Conservation (phyloP, 208 protist genomes). For the Angomonas ambiguus region DNA sequence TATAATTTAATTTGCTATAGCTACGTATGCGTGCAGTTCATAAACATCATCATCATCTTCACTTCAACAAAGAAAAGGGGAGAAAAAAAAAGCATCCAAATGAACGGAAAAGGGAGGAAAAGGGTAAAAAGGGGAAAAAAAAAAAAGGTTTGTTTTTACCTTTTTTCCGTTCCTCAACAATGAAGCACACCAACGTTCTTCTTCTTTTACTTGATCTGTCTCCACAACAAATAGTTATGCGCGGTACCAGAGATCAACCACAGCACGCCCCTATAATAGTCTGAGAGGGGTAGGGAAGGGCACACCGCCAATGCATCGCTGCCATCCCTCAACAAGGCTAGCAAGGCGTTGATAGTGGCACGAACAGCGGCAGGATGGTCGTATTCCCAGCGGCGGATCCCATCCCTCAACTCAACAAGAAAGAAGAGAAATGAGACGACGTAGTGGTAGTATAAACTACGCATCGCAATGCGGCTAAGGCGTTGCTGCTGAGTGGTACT, state of each 20-base stretch:
- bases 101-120: not conserved
- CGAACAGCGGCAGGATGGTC: conserved; percentile 33
- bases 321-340: conserved; percentile 28
- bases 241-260: conserved; percentile 37
- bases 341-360: conserved; percentile 16
- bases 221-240: conserved; percentile 30
- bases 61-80: not conserved
- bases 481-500: not conserved
- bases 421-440: conserved; percentile 26
- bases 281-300: conserved; percentile 5
- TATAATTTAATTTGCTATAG: too few relatives aligned
- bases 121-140: too few relatives aligned
- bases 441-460: conserved; percentile 21
- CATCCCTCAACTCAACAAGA: conserved; percentile 39
- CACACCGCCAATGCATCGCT: conserved; percentile 27
- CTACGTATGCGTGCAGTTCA: too few relatives aligned
- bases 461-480: conserved; percentile 16
- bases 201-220: conserved; percentile 12
- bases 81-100: not conserved
- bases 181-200: not conserved
- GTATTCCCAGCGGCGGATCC: conserved; percentile 22
- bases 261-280: conserved; percentile 17
- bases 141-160: too few relatives aligned
- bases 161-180: not conserved
- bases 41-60: too few relatives aligned